Base-by-base conservation (phyloP, 306 rosid genomes). In the Sicyos edulis region DNA sequence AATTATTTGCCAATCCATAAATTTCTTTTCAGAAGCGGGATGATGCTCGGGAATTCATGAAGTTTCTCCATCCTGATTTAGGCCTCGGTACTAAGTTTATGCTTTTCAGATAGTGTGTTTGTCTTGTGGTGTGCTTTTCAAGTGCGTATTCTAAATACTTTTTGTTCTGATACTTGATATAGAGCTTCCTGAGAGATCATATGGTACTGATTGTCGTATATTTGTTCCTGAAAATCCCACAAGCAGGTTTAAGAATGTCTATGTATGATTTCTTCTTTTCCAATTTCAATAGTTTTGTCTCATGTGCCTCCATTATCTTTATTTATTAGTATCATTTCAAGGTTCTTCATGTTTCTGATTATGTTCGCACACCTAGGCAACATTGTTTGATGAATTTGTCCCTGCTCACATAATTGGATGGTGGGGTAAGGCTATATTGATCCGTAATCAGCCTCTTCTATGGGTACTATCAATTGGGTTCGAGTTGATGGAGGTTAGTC, bases 371-470 rank as follows among this genome's bases (percentile, higher is more conserved):
- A 24, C 76, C 64, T 78, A 93, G 99, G 99, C 88, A 52, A 91
- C 97, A 66, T 88, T 95, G 80, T 95, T 95, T 86, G 99, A 95
- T 77, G 99, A 95, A 78, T 95, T 93, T 86, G 99, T 91, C 74
- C 70, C 84, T 14, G 99, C 99, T 79, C 99, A 95, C 82, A 88
- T 95, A 67, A 88, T 95, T 79, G 99, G 99, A 22, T 95, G 99
- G 99, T 95, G 99, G 99, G 97, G 99, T 10, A 95, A 95, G 75
- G 99, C 99, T 64, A 95, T 95, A 81, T 75, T 95, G 91, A 91
- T 95, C 76, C 99, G 99, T 49, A 95, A 95, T 76, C 99, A 95
- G 78, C 96, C 99, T 44, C 97, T 95, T 83, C 84, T 95, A 34
- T 95, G 99, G 99, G 92, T 89, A 65, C 82, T 95, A 20, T 95